Base-by-base conservation (phyloP, 805 yeast species). In the Yamadazyma olivae region DNA sequence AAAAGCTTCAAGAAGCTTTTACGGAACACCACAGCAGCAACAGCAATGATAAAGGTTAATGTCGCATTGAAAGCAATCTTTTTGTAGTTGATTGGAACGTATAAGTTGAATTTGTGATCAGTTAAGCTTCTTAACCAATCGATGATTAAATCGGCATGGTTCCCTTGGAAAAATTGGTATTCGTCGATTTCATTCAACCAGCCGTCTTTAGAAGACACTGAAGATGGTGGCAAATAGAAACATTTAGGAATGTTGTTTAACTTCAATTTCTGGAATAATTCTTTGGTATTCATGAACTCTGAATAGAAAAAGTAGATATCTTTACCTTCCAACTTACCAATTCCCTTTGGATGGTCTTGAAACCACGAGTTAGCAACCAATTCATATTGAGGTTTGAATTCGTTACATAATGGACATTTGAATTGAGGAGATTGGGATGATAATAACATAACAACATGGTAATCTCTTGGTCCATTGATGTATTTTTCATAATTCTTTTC, bases 241-340 rank as follows among this genome's bases (percentile, higher is more conserved):
- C 89, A 52, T 52, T 84, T 80, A 20, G 99, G 99, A 18, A 91
- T 95, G 38, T 79, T 79, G 46, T 75, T 75, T 49, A 91, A 60
- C 22, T 72, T 56, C 47, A 83, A 64, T 12, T 65, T 56, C 48
- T 68, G 70, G 59, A 79, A 84, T 9, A 75, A 59, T 30, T 62
- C 61, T 48, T 71, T 72, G 12, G 79, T 70, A 31, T 77, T 77
- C 30, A 69, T 61, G 51, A 85, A 80, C 52, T 91, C 96, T 12
- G 95, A 80, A 28, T 71, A 62, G 13, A 86, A 85, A 57, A 91
- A 86, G 64, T 75, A 80, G 25, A 90, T 61, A 20, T 64, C 48
- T 32, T 41, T 44, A 12, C 54, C 50, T 49, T 53, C 45, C 15
- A 27, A 13, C n/a, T 34, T 34, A 17, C 50, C 41, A 14, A 61